Evolutionary conservation across 257 asterid species (phyloP), one percentile per base, ranked within the genome.

Genomic region (Rauvolfia tetraphylla): DNA sequence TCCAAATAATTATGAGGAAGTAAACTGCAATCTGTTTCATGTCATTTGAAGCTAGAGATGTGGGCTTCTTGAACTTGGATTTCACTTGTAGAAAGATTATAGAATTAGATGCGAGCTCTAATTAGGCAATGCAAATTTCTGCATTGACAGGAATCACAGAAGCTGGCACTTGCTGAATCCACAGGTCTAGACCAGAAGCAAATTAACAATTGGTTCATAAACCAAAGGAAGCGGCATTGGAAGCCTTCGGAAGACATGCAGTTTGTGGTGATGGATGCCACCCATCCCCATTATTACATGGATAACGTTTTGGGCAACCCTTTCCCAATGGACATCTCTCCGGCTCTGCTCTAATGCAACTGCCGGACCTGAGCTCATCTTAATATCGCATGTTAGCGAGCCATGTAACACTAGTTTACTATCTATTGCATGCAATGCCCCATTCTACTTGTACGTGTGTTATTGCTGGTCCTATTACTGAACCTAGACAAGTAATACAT

Each of bases 191-290:
- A 95, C 80, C 98, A 90, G 83, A 94, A 92, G 86, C 98, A 94
- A 61, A 94, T 94, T 74, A 94, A 92, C 86, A 94, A 94, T 76
- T 94, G 98, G 98, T 94, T 94, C 76, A 94, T 94, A 62, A 94
- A 94, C 83, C 98, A 94, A 77, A 84, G 98, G 77, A 95, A 95
- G 68, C 76, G 98, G 75, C 98, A 95, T 72, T 95, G 98, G 98
- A 95, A 95, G 76, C 98, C 98, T 0, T 89, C 98, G 0, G 98
- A 95, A 78, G 98, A 95, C 22, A 87, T 92, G 96, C 98, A 92
- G 81, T 90, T 95, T 58, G 96, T 95, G 62, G 97, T 91, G 77
- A 92, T 95, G 98, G 98, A 95, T 74, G 95, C 96, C 7, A 69
- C 89, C 4, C 90, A 88, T 53, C 90, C 87, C 31, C 93, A 86